A percentile compares a stretch with the other conserved stretches of the same genome.
Evolutionary conservation across 179 eudicot species (phyloP).

Genomic region (Camellia oleifera): DNA sequence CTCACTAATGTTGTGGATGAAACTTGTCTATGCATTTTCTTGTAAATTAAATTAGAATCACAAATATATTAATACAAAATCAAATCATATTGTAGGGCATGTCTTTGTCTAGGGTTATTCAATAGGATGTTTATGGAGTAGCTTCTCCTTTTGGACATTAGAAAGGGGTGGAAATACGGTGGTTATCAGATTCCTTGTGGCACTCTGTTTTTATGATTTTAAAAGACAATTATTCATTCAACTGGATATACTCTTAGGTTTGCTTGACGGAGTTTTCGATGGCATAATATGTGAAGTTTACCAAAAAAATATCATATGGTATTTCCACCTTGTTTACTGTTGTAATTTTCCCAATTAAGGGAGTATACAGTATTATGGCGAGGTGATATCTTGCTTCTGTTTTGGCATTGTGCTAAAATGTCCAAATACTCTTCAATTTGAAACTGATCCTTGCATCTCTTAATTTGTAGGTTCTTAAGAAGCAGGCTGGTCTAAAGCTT

Average conservation of each 20-base stretch:
- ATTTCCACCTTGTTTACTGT: not conserved
- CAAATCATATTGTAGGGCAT: not conserved
- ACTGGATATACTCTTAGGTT: not conserved
- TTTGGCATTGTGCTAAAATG: not conserved
- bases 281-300: not conserved
- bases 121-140: not conserved
- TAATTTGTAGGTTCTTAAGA: conserved; percentile 69
- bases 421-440: not conserved
- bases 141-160: not conserved
- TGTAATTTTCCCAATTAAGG: not conserved
- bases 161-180: not conserved
- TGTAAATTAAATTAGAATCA: not conserved
- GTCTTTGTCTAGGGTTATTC: not conserved
- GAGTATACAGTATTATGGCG: not conserved
- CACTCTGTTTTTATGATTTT: not conserved
- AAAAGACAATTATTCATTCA: not conserved
- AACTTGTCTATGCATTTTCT: not conserved
- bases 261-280: not conserved
- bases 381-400: not conserved
- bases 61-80: not conserved
- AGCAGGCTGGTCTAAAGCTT: conserved; percentile 94
- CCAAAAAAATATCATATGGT: not conserved
- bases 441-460: conserved; percentile 17
- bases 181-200: not conserved
- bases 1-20: not conserved